Base-by-base conservation (phyloP, 2,329 filamentous ascomycete species). In the Blastomyces silverae region DNA sequence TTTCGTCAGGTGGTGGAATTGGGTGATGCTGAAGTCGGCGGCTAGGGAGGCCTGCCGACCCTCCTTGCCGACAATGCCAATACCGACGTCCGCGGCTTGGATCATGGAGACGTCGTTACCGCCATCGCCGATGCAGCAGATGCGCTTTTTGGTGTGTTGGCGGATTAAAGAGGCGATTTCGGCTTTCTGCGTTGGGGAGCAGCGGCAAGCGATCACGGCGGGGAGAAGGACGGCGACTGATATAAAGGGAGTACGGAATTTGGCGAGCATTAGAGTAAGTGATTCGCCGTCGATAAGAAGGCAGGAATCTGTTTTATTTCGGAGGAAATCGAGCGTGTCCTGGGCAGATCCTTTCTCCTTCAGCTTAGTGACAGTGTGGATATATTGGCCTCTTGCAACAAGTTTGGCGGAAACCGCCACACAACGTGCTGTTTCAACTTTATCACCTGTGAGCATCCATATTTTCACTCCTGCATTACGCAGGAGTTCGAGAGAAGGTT, bases 71-170 rank as follows among this genome's bases (percentile, higher is more conserved):
- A 97, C 94, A 67, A 99, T 99, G 67, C 94, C 94, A 34, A 99
- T 93, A 66, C 95, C 95, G 0, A 99, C 92, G 73, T 99, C 94
- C 0, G 95, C 94, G 8, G 94, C 93, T 80, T 97, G 94, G 70
- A 99, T 99, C 94, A 99, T 99, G 70, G 89, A 93, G 5, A 99
- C 94, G 75, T 99, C 95, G 78, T 99, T 99, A 71, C 95, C 94
- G 69, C 94, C 94, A 73, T 99, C 94, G 48, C 94, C 94, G 70
- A 99, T 99, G 74, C 94, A 97, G 79, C 92, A 96, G 20, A 97
- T 90, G 17, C 95, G 89, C 78, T 97, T 97, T 77, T 91, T 92
- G 25, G 94, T 99, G 77, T 91, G 88, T 61, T 89, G 85, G 67
- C 92, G 91, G 78, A 99, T 99, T 60, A 97, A 84, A 69, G 85